Percentiles rank a stretch among this genome's conserved stretches.
Conservation (phyloP, 345 rosid species). For the Raphanus raphanistrum region DNA sequence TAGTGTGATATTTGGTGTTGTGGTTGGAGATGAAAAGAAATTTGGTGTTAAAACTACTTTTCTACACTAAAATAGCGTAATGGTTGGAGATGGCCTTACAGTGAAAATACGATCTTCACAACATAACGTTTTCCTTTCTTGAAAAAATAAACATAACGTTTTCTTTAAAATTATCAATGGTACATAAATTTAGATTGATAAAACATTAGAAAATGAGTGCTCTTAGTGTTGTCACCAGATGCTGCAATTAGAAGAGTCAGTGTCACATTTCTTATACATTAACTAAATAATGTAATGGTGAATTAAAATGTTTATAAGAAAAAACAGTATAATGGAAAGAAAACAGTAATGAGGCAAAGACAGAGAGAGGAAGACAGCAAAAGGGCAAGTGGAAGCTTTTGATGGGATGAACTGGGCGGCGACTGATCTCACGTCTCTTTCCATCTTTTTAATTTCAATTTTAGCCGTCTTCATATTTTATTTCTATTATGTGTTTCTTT, state of each 20-base stretch:
- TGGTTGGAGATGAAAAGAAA: no score
- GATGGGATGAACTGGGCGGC: constrained; percentile 65
- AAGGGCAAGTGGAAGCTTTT: constrained; percentile 57
- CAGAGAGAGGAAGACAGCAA: constrained; percentile 34
- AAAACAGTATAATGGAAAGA: neutral
- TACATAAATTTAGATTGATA: neutral
- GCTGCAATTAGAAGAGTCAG: neutral
- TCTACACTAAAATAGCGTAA: no score
- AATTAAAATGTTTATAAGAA: neutral
- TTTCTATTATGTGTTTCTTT: neutral
- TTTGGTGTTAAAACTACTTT: no score
- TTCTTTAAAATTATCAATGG: neutral
- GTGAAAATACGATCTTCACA: neutral
- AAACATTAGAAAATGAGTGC: neutral
- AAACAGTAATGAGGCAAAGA: neutral
- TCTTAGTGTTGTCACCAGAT: neutral
- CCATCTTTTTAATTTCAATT: neutral
- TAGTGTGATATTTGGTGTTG: no score
- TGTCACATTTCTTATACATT: neutral
- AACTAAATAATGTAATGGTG: constrained; percentile 1
- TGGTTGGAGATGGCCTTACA: no score
- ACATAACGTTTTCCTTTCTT: neutral
- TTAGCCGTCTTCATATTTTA: neutral
- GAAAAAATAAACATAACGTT: neutral
- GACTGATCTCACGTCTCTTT: constrained; percentile 42